These are phyloP conservation scores for Colletotrichum acutatum DNA, from an alignment of 2,329 filamentous ascomycete genomes.

Conservation along the genomic window DNA sequence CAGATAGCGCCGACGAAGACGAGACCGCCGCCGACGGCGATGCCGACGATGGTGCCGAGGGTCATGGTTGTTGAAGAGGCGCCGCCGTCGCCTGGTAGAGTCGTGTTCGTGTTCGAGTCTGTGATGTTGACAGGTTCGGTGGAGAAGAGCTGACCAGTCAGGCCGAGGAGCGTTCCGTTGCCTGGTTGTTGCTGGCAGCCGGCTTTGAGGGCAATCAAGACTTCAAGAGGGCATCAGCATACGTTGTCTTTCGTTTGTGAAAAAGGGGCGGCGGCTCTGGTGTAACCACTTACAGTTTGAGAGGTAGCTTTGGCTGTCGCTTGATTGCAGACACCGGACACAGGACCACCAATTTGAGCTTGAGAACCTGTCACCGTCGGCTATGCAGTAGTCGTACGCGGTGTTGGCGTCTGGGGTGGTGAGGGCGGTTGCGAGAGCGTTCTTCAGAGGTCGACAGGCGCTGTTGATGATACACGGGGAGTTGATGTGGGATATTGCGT, in stretches of 20 bases:
- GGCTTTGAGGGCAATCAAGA: conserved; percentile 51
- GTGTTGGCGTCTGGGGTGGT: conserved; percentile 40
- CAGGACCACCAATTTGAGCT: conserved; percentile 49
- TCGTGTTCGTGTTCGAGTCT: conserved; percentile 39
- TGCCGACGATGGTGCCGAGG: conserved; percentile 63
- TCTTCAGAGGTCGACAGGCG: conserved; percentile 54
- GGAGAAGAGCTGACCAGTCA: conserved; percentile 57
- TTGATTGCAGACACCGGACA: conserved; percentile 55
- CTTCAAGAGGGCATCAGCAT: too few species aligned
- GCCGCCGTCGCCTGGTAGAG: conserved; percentile 40
- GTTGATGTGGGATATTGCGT: conserved; percentile 40
- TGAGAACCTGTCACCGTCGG: conserved; percentile 47
- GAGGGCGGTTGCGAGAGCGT: conserved; percentile 48
- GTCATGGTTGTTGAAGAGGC: conserved; percentile 49
- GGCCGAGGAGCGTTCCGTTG: conserved; percentile 48
- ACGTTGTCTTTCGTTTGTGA: background rate
- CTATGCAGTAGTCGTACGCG: conserved; percentile 55
- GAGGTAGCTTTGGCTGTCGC: conserved; percentile 53
- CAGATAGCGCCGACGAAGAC: conserved; percentile 53
- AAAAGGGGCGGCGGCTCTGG: background rate
- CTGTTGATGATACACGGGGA: conserved; percentile 56
- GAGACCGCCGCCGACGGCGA: conserved; percentile 58
- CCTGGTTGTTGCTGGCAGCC: conserved; percentile 59
- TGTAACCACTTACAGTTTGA: conserved; percentile 57
- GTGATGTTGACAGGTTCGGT: conserved; percentile 52